A percentile compares a stretch with the other conserved stretches of the same genome.
Conservation (phyloP, 192 early-diverging fungal species). For the Backusella australiensis region DNA sequence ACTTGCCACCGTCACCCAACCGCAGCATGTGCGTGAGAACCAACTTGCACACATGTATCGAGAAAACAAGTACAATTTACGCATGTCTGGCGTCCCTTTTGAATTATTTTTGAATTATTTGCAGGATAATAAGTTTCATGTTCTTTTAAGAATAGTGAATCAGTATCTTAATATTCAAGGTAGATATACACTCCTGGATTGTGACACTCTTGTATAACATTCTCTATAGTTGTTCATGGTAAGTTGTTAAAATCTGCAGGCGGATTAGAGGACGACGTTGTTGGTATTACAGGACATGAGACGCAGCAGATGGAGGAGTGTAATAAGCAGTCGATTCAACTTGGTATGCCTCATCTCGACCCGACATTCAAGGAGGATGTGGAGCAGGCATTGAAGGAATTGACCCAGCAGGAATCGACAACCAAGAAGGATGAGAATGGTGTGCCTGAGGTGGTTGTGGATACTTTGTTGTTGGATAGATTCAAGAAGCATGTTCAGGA, state of each 20-base stretch:
- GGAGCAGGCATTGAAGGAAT: constrained; percentile 71
- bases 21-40: constrained; percentile 77
- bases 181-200: too few species aligned
- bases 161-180: constrained; percentile 81
- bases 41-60: constrained; percentile 78
- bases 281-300: constrained; percentile 72
- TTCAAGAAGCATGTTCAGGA: constrained; percentile 40
- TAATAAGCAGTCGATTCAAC: constrained; percentile 74
- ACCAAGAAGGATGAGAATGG: background rate
- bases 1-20: constrained; percentile 65
- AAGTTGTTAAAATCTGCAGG: constrained; percentile 37
- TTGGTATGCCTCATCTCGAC: constrained; percentile 76
- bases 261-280: constrained; percentile 55
- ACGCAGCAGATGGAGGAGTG: constrained; percentile 73
- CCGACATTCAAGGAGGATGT: constrained; percentile 74
- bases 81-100: constrained; percentile 85
- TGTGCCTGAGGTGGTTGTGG: background rate
- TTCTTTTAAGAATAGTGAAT: constrained; percentile 89
- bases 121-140: constrained; percentile 88
- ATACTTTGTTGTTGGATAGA: background rate
- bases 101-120: constrained; percentile 89
- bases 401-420: constrained; percentile 21
- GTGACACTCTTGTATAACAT: background rate
- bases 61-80: constrained; percentile 79
- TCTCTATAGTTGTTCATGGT: constrained; percentile 28